Evolutionary conservation across 768 basidiomycete genomes (phyloP), one percentile per base, ranked within the genome.

Genomic region (Solioccasus polychromus): DNA sequence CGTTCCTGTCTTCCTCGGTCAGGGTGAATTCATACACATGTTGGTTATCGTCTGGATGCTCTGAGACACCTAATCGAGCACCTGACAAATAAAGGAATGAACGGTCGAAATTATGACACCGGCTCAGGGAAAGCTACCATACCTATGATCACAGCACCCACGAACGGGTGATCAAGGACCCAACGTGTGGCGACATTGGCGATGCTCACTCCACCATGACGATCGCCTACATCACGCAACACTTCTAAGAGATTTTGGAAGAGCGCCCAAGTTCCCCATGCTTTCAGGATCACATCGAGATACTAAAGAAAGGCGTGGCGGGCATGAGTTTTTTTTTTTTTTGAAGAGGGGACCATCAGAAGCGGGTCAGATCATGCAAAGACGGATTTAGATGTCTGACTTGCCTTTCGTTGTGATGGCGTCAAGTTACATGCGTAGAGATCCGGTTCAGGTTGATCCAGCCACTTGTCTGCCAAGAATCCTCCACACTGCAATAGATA

Each of bases 141-240:
- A 83, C 88, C 89, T 55, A 92, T 77, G 53, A 91, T 77, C 26
- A 89, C 86, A 29, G 88, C 86, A 9, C 85, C 88, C 15, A 91
- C 88, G 52, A 77, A 85, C 7, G 64, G 60, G 42, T 90, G 85
- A 68, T 92, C 86, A 18, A 92, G 71, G 0, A 90, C 84, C 88
- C 88, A 91, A 14, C 88, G 80, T 2, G 80, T 84, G 25, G 88
- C 87, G 30, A 92, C 69, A 58, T 90, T 90, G 42, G 89, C 79
- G 29, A 92, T 81, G 64, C 81, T 85, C 36, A 72, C 67, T 10
- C 78, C 76, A 18, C 73, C 75, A 62, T 88, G 82, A 19, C 76
- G 77, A 69, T 85, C 77, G 4, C 80, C 88, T 44, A 91, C 76
- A n/a, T 52, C 57, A 18, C 80, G 76, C 25, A 92, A 72, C 31